Percentiles rank a stretch among this genome's conserved stretches.
phyloP scores from a whole-genome alignment of 2,329 filamentous ascomycete species.

The Aureobasidium zeae region DNA sequence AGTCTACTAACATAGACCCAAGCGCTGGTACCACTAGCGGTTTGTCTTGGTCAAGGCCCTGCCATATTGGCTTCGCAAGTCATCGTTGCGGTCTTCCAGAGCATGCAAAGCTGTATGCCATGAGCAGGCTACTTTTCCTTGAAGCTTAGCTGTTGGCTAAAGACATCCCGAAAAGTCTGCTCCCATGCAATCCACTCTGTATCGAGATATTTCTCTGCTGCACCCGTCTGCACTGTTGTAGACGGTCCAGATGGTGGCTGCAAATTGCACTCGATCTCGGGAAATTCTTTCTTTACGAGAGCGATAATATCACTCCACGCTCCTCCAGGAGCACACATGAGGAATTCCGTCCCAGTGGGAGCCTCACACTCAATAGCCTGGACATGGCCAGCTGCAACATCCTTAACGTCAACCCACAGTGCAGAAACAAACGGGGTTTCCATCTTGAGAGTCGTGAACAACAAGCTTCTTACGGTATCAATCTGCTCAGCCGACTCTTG shows the following conservation, averaged over 20 bases:
- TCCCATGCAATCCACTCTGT: background rate
- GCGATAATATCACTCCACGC: conserved; percentile 19
- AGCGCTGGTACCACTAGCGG: background rate
- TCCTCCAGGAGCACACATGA: conserved; percentile 8
- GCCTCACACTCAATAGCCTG: conserved; percentile 18
- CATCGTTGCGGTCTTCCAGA: background rate
- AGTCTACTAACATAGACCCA: no score
- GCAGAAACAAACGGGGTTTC: conserved; percentile 18
- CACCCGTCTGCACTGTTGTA: background rate
- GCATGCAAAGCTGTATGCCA: conserved; percentile 5
- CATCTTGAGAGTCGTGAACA: conserved; percentile 14
- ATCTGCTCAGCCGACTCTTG: conserved; percentile 19
- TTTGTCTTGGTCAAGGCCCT: conserved; percentile 7
- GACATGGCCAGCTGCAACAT: conserved; percentile 25
- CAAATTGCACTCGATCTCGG: conserved; percentile 17
- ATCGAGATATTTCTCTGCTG: background rate
- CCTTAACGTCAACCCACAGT: conserved; percentile 22
- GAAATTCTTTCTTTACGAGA: conserved; percentile 20
- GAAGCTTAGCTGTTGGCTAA: conserved; percentile 9
- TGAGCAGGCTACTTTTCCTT: background rate
- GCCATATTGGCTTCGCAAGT: conserved; percentile 4
- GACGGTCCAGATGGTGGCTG: background rate
- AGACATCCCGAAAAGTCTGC: background rate
- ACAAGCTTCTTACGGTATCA: conserved; percentile 21
- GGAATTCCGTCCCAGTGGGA: conserved; percentile 18